phyloP scores from a whole-genome alignment of 345 rosid genomes.

The Stellera chamaejasme region DNA sequence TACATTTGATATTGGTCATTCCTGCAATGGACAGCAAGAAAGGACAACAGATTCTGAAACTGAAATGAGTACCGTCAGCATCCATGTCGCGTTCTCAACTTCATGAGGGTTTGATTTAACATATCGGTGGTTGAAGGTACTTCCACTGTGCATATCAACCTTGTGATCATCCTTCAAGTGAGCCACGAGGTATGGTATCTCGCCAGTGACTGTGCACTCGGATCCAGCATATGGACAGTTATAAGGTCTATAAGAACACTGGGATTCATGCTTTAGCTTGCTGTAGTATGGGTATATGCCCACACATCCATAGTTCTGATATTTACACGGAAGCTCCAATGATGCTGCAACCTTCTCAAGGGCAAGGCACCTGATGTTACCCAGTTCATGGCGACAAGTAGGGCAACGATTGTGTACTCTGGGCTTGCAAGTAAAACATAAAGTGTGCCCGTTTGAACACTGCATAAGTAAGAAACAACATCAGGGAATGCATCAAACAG shows the following conservation, averaged over 20 bases:
- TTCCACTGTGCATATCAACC: slow-evolving; percentile 83
- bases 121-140: slow-evolving; percentile 79
- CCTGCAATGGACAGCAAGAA: not conserved
- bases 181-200: slow-evolving; percentile 62
- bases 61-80: slow-evolving; percentile 51
- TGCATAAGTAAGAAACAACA: slow-evolving; percentile 20
- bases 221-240: slow-evolving; percentile 82
- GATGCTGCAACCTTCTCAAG: slow-evolving; percentile 84
- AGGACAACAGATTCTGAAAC: not conserved
- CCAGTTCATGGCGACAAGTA: slow-evolving; percentile 81
- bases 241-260: slow-evolving; percentile 57
- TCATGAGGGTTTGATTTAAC: slow-evolving; percentile 80
- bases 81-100: slow-evolving; percentile 83
- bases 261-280: slow-evolving; percentile 75
- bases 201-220: slow-evolving; percentile 67
- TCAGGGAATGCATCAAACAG: not conserved
- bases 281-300: slow-evolving; percentile 82
- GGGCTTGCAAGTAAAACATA: slow-evolving; percentile 80
- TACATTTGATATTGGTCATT: not conserved
- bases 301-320: slow-evolving; percentile 62
- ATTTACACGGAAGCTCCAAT: slow-evolving; percentile 77
- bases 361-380: slow-evolving; percentile 84
- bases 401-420: slow-evolving; percentile 81
- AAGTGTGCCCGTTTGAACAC: slow-evolving; percentile 80
- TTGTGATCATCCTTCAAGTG: slow-evolving; percentile 78